These are phyloP conservation scores for Phytophthora kernoviae DNA, from an alignment of 352 stramenopile genomes.

Conservation along the genomic window DNA sequence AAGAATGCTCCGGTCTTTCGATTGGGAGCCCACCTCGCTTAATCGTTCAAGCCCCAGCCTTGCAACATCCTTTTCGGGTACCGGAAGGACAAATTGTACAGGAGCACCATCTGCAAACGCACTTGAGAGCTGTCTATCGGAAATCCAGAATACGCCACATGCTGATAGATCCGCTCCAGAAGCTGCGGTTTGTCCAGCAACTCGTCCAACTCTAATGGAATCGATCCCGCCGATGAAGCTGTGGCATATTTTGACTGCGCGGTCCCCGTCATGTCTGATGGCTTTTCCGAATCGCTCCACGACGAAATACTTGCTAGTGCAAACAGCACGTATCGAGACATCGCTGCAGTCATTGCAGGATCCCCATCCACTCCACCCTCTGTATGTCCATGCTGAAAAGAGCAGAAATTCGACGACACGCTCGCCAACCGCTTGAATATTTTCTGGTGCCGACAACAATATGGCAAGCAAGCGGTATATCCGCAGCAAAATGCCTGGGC, in stretches of 20 bases:
- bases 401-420: conserved; percentile 66
- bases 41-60: conserved; percentile 40
- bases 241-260: conserved; percentile 2
- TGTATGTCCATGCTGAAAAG: conserved; percentile 39
- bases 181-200: conserved; percentile 52
- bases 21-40: conserved; percentile 34
- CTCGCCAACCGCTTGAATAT: conserved; percentile 47
- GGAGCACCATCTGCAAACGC: conserved; percentile 66
- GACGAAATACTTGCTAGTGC: conserved; percentile 62
- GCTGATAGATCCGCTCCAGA: conserved; percentile 52
- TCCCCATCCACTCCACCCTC: not conserved
- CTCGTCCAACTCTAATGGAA: conserved; percentile 37
- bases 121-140: conserved; percentile 45
- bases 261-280: not conserved
- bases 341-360: conserved; percentile 8
- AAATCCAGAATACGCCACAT: conserved; percentile 48
- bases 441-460: conserved; percentile 50
- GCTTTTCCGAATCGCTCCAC: conserved; percentile 50
- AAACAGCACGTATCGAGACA: conserved; percentile 71
- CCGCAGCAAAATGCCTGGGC: conserved; percentile 22
- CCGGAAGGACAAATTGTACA: conserved; percentile 80
- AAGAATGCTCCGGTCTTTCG: conserved; percentile 27
- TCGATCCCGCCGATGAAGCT: conserved; percentile 4
- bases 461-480: conserved; percentile 62
- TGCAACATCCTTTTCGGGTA: conserved; percentile 65